phyloP scores from a whole-genome alignment of 2,329 filamentous ascomycete genomes.

The Onygenales sp. region DNA sequence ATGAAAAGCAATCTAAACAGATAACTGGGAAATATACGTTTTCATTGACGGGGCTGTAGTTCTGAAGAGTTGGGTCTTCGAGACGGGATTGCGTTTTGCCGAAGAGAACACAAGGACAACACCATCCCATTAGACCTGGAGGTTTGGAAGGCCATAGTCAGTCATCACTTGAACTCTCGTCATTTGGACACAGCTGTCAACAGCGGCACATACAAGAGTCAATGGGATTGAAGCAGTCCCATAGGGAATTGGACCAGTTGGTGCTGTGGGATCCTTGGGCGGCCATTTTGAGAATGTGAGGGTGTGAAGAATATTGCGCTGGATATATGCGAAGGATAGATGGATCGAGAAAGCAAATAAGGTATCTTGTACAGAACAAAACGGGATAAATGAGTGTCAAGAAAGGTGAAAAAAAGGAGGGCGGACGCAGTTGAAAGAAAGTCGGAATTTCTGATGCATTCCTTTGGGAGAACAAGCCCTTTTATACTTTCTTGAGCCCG shows the following conservation, averaged over 20 bases:
- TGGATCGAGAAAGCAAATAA: background rate
- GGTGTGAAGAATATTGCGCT: too few species aligned
- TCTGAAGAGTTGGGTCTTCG: background rate
- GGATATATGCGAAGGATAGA: background rate
- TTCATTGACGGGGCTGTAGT: conserved; percentile 6
- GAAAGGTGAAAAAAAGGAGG: too few species aligned
- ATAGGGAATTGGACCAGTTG: conserved; percentile 4
- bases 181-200: background rate
- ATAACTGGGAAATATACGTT: background rate
- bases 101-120: conserved; percentile 5
- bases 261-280: background rate
- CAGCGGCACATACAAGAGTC: conserved; percentile 2
- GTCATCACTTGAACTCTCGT: background rate
- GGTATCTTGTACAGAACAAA: too few species aligned
- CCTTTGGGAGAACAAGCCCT: too few species aligned
- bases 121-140: conserved; percentile 5
- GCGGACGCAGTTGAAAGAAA: too few species aligned
- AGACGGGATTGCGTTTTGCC: conserved; percentile 6
- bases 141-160: background rate
- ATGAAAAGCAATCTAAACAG: background rate
- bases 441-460: too few species aligned
- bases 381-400: too few species aligned
- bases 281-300: background rate
- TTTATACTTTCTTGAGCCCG: too few species aligned
- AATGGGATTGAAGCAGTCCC: conserved; percentile 4